Evolutionary conservation across 495 filamentous ascomycete species (phyloP).

Genomic region (Astrothelium subdiscretum): DNA sequence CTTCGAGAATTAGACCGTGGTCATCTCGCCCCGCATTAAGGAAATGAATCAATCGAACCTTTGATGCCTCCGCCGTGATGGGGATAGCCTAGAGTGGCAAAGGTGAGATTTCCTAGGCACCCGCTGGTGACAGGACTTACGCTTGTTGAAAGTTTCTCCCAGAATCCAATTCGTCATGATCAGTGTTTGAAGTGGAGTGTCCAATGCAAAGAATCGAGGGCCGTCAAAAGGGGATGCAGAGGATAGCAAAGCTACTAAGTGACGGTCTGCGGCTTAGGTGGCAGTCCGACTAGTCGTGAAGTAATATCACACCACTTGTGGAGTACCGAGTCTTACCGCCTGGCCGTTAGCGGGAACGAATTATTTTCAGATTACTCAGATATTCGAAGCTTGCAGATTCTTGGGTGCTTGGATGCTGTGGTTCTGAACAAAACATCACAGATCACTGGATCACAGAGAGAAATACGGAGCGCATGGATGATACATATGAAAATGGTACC

Average conservation of each 20-base stretch:
- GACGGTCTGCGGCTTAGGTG: not conserved
- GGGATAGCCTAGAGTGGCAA: not conserved
- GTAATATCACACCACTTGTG: not conserved
- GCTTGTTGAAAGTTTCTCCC: constrained; percentile 18
- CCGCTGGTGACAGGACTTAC: constrained; percentile 3
- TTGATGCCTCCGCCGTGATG: not conserved
- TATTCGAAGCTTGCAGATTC: not conserved
- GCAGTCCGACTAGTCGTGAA: not conserved
- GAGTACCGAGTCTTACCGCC: not conserved
- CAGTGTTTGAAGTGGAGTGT: not conserved
- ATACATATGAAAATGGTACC: not conserved
- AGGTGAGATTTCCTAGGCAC: not conserved
- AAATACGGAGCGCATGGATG: not conserved
- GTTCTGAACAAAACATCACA: too few relatives aligned
- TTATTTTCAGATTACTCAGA: not conserved
- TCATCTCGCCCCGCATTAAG: not conserved
- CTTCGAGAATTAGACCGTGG: constrained; percentile 56
- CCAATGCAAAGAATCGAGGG: not conserved
- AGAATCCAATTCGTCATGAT: constrained; percentile 13
- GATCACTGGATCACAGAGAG: not conserved
- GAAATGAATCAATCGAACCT: not conserved
- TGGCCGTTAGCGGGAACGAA: too few relatives aligned
- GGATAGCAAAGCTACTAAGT: not conserved
- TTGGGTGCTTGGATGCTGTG: too few relatives aligned
- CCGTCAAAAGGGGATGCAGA: not conserved